Evolutionary conservation across 257 asterid genomes (phyloP).

Genomic region (Coffea canephora): DNA sequence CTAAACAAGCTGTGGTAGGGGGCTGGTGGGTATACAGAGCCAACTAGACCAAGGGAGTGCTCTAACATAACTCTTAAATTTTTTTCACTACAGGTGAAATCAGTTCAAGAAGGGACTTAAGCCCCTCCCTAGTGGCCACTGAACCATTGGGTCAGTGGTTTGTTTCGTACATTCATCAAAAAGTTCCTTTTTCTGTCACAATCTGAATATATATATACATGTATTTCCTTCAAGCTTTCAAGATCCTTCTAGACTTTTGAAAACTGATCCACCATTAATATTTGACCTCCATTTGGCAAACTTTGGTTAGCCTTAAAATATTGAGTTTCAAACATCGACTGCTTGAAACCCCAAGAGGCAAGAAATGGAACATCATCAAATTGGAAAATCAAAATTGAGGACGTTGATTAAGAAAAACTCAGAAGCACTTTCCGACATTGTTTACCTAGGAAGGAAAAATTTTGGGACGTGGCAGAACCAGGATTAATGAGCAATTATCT

Average conservation of each 20-base stretch:
- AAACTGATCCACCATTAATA: too few relatives aligned
- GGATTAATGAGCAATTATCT: background rate
- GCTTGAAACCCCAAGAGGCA: background rate
- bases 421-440: background rate
- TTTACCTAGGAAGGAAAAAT: too few relatives aligned
- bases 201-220: background rate
- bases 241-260: background rate
- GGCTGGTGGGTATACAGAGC: too few relatives aligned
- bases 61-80: too few relatives aligned
- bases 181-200: background rate
- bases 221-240: background rate
- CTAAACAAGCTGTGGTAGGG: too few relatives aligned
- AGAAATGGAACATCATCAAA: background rate
- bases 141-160: too few relatives aligned
- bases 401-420: background rate
- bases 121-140: too few relatives aligned
- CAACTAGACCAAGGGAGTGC: too few relatives aligned
- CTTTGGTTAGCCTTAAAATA: background rate
- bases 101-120: too few relatives aligned
- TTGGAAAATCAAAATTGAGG: background rate
- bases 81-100: too few relatives aligned
- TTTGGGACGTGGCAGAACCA: background rate
- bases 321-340: background rate
- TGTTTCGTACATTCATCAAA: background rate
- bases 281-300: background rate